Evolutionary conservation across 148 eudicot genomes (phyloP), one percentile per base, ranked within the genome.

Genomic region (Chenopodium suecicum): DNA sequence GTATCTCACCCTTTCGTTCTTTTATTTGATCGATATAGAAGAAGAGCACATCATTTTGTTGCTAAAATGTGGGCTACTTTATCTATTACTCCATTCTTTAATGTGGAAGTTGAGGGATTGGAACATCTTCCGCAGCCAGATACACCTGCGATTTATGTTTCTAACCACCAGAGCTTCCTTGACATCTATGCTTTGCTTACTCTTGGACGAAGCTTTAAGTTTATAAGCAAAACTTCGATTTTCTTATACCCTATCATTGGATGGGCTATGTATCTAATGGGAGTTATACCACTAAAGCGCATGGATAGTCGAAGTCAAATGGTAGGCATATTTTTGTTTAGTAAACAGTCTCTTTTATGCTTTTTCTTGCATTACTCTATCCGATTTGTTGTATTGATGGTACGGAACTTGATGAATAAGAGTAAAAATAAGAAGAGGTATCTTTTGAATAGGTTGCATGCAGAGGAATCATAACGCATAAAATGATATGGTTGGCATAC

Each of bases 101-200:
- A 91, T 70, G 84, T 95, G 64, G 84, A 91, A 79, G 79, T 89
- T 73, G 91, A 90, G 88, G 99, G 99, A 68, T 83, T 91, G 84
- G 95, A 95, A 79, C 86, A 95, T 86, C 85, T 95, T 58, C 98
- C 98, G 34, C 73, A 83, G 70, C 72, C 90, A 62, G 90, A 92
- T 83, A 80, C 90, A 70, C 92, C 99, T 75, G 97, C 97, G 73
- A 97, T 95, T 25, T 95, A 92, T 82, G 98, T 95, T 74, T 91
- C 99, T 81, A 95, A 95, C 78, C 97, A 95, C 84, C 99, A 92
- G 89, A 95, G 99, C 86, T 95, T 95, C 85, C 85, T 95, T 41
- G 99, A 95, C 85, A 93, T 93, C 82, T 93, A 92, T 82, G 70
- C 98, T 72, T 91, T 93, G 85, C 92, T 95, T 34, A 94, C 98